phyloP scores from a whole-genome alignment of 768 basidiomycete genomes.

The Mycena kentingensis region DNA sequence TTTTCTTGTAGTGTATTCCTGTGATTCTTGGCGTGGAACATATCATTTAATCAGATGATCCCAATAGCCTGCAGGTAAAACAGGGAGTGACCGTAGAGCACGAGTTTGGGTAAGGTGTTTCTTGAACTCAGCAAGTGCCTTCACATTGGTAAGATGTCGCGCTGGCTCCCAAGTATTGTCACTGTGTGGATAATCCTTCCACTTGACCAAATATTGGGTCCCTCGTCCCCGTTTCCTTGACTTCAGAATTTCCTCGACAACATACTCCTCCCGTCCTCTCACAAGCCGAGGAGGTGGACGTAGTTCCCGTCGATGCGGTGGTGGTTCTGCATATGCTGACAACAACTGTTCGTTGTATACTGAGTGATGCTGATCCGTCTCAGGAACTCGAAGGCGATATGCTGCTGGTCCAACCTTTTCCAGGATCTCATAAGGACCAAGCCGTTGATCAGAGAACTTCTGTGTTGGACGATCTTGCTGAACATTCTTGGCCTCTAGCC shows the following conservation, averaged over 20 bases:
- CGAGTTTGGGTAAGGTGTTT: background rate
- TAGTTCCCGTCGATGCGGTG: background rate
- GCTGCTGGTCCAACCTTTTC: background rate
- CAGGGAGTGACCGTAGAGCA: too few relatives aligned
- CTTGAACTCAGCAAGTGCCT: background rate
- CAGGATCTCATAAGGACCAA: too few relatives aligned
- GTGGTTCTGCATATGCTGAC: background rate
- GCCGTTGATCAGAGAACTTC: too few relatives aligned
- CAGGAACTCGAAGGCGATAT: too few relatives aligned
- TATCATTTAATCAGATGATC: background rate
- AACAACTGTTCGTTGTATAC: background rate
- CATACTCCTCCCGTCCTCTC: background rate
- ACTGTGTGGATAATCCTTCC: too few relatives aligned
- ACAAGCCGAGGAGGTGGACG: too few relatives aligned
- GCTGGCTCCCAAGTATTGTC: conserved; percentile 25
- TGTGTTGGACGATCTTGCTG: too few relatives aligned
- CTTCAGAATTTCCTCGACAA: background rate
- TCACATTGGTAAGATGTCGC: background rate
- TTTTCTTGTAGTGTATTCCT: background rate
- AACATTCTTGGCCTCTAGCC: too few relatives aligned
- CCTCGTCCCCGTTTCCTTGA: background rate
- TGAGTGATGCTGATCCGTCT: too few relatives aligned
- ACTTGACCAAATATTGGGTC: background rate
- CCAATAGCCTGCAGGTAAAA: background rate
- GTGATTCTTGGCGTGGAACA: background rate